Conservation (phyloP, 345 rosid species). For the Euphorbia lathyris region DNA sequence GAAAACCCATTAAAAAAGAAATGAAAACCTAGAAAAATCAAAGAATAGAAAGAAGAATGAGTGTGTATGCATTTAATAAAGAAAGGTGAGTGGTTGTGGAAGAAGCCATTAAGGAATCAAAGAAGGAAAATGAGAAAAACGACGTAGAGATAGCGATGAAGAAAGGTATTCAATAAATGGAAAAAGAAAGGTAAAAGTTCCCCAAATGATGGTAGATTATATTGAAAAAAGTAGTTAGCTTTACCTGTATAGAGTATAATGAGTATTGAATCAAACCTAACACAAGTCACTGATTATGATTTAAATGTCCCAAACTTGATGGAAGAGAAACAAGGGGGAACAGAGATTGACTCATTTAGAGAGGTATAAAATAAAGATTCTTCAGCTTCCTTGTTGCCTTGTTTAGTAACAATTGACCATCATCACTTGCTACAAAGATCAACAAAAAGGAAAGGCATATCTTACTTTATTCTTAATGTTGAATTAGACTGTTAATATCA, state of each 20-base stretch:
- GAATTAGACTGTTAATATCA: no score
- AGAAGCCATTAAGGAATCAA: neutral
- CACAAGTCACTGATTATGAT: constrained; percentile 18
- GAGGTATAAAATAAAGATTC: neutral
- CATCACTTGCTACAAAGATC: constrained; percentile 4
- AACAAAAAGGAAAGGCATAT: neutral
- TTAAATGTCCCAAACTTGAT: constrained; percentile 32
- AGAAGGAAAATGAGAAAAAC: neutral
- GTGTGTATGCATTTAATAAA: constrained; percentile 12
- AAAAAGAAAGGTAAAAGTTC: constrained; percentile 17
- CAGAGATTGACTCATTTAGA: constrained; percentile 5
- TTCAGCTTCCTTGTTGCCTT: constrained; percentile 1
- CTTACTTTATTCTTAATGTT: neutral
- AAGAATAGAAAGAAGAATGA: neutral
- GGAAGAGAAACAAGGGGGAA: constrained; percentile 15
- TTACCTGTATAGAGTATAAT: constrained; percentile 14
- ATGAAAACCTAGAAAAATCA: neutral
- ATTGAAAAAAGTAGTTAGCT: constrained; percentile 2
- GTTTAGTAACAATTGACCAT: neutral
- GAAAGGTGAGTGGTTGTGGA: neutral
- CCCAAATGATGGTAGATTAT: constrained; percentile 15
- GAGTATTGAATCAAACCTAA: constrained; percentile 8
- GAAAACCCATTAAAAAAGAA: constrained; percentile 4
- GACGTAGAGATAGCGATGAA: neutral
- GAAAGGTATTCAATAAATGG: neutral